Evolutionary conservation across 106 monocot genomes (phyloP).

Genomic region (Acorus calamus): DNA sequence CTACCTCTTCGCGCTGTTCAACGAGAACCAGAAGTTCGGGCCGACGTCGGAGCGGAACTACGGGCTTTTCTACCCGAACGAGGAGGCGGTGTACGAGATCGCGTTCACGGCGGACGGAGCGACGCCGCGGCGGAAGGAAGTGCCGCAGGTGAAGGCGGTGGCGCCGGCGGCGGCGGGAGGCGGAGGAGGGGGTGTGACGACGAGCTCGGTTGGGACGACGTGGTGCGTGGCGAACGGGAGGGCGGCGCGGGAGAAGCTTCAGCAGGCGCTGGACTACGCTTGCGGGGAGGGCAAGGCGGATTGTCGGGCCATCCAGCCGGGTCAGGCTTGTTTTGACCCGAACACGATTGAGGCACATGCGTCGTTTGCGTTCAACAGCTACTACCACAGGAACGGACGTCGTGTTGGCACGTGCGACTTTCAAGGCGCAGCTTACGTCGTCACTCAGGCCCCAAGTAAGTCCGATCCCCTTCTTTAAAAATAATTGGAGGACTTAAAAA

Average conservation of each 20-base stretch:
- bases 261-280: too few relatives aligned
- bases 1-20: slow-evolving; percentile 7
- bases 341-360: too few relatives aligned
- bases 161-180: background rate
- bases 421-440: too few relatives aligned
- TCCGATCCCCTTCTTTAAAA: too few relatives aligned
- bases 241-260: too few relatives aligned
- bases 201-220: slow-evolving; percentile 1
- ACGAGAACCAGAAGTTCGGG: background rate
- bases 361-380: too few relatives aligned
- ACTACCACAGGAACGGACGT: too few relatives aligned
- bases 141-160: background rate
- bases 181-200: background rate
- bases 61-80: slow-evolving; percentile 3
- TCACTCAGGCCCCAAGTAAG: too few relatives aligned
- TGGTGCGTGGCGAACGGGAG: slow-evolving; percentile 5
- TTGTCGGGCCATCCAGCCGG: too few relatives aligned
- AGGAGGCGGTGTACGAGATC: slow-evolving; percentile 2
- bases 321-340: too few relatives aligned
- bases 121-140: background rate
- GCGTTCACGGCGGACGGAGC: background rate
- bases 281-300: background rate
- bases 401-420: too few relatives aligned
- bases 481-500: too few relatives aligned
- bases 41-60: slow-evolving; percentile 7